Base-by-base conservation (phyloP, 768 basidiomycete species). In the Tubosaeta sp. region DNA sequence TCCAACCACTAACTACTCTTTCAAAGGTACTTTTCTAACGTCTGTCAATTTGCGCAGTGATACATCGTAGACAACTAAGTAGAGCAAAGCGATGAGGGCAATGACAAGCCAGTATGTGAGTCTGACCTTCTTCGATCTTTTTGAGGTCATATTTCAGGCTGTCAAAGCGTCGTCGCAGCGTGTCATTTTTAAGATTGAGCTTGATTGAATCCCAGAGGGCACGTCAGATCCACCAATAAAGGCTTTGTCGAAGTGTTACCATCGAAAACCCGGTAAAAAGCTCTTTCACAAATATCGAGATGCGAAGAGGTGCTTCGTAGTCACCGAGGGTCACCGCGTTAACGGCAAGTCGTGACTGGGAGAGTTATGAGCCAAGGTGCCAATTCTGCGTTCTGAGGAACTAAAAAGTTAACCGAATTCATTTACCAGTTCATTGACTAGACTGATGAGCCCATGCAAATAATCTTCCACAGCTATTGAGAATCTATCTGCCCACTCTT, bases 61-160 rank as follows among this genome's bases (percentile, higher is more conserved):
- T 14, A 92, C 81, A 64, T 92, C 90, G 60, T 92, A 92, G 2
- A 91, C 90, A 44, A 92, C 89, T 92, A 55, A 19, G 50, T 32
- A 22, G 48, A 13, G 31, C 21, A 41, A 48, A 6, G 35, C 12
- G 19, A 24, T 18, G 38, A 41, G 54, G 38, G n/a, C 29, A 22
- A 27, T 41, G 49, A 34, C 47, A 41, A 29, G 31, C 29, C 14
- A 30, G 31, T 44, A 10, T 36, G 48, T 22, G 25, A 27, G 27
- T 57, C 73, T 43, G 49, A 80, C 90, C 89, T 83, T 91, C 90
- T 71, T 91, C 89, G 16, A 92, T 86, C 60, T 90, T 90, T 67
- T 90, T 90, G 54, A 92, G 79, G 63, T 90, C 90, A 55, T 91
- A 92, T 61, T 92, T 91, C 30, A 91, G 71, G 55, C 86, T 81